A percentile compares a stretch with the other conserved stretches of the same genome.
These are phyloP conservation scores for Leucosporidium scottii DNA, from an alignment of 768 basidiomycete species.

Conservation along the genomic window DNA sequence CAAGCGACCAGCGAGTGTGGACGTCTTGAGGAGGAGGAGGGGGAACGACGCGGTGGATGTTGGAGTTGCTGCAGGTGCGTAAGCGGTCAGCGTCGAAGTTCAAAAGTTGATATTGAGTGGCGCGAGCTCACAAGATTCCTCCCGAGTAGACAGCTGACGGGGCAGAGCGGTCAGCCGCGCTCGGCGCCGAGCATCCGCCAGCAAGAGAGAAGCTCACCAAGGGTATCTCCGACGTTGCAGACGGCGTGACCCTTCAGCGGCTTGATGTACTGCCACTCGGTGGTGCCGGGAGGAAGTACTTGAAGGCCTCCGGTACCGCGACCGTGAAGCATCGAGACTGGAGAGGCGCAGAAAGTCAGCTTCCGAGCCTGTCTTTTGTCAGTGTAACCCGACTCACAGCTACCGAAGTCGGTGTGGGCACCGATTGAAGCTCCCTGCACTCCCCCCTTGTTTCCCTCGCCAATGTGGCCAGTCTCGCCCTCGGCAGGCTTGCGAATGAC, in stretches of 20 bases:
- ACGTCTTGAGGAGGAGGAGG: constrained; percentile 16
- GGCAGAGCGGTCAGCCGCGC: neutral
- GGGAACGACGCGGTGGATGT: constrained; percentile 30
- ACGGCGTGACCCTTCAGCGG: constrained; percentile 28
- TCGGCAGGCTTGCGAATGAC: constrained; percentile 49
- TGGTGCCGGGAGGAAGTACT: constrained; percentile 24
- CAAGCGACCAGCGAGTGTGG: constrained; percentile 21
- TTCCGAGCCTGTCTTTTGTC: neutral
- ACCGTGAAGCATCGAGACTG: constrained; percentile 30
- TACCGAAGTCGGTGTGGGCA: constrained; percentile 59
- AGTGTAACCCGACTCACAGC: constrained; percentile 7
- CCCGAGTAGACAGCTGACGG: constrained; percentile 21
- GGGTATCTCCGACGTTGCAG: constrained; percentile 33
- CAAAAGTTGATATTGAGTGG: too few relatives aligned
- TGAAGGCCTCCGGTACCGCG: constrained; percentile 31
- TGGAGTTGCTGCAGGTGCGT: neutral
- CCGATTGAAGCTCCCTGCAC: constrained; percentile 49
- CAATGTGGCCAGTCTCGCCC: neutral
- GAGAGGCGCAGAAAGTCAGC: neutral
- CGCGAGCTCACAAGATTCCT: constrained; percentile 18
- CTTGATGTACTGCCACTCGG: constrained; percentile 27
- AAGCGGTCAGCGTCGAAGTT: too few relatives aligned
- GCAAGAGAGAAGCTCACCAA: neutral
- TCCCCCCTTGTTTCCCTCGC: constrained; percentile 38
- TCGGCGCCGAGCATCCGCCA: neutral